Percentiles rank a stretch among this genome's conserved stretches.
Evolutionary conservation across 2,329 filamentous ascomycete species (phyloP).

Genomic region (Diaporthe vexans): DNA sequence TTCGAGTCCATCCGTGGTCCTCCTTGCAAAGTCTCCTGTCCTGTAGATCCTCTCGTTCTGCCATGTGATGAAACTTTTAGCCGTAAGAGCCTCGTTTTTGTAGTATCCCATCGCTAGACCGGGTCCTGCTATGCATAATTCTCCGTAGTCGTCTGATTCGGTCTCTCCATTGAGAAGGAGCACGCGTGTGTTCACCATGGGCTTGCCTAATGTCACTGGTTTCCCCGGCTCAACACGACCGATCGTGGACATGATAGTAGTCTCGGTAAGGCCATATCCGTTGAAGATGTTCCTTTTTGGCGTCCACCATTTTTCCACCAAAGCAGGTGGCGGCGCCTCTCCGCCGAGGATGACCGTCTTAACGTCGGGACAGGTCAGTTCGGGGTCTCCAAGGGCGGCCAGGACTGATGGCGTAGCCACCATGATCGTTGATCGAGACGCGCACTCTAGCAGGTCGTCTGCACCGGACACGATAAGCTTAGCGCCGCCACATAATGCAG

Average conservation of each 20-base stretch:
- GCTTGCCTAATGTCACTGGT: neutral
- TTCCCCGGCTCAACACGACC: neutral
- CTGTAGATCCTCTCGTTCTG: neutral
- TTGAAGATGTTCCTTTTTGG: constrained; percentile 1
- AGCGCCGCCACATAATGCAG: neutral
- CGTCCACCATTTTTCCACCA: constrained; percentile 2
- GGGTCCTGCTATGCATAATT: neutral
- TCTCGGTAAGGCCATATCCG: constrained; percentile 1
- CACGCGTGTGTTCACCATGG: neutral
- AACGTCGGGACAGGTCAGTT: neutral
- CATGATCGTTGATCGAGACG: neutral
- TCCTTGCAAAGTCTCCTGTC: neutral
- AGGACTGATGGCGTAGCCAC: neutral
- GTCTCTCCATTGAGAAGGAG: neutral
- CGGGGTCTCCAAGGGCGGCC: neutral
- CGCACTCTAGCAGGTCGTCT: constrained; percentile 3
- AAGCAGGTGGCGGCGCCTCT: neutral
- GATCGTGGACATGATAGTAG: constrained; percentile 7
- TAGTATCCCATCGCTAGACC: neutral
- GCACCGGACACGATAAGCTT: neutral
- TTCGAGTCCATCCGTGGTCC: neutral
- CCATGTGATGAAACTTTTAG: neutral
- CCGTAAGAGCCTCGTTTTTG: neutral
- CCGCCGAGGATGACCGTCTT: neutral
- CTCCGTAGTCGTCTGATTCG: neutral